phyloP scores from a whole-genome alignment of 768 basidiomycete genomes.

The Austroboletus eburneus region DNA sequence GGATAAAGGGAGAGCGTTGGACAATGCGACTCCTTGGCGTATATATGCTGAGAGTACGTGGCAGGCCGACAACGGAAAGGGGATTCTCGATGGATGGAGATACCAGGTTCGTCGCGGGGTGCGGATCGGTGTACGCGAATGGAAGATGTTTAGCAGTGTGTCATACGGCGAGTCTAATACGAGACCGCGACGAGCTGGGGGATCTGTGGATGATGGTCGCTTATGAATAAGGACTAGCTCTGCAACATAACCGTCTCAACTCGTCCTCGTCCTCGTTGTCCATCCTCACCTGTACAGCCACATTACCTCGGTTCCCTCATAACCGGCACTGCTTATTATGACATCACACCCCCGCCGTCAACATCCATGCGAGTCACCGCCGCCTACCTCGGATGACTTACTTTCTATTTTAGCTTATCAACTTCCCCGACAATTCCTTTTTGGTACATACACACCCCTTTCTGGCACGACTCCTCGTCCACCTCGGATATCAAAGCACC shows the following conservation, averaged over 20 bases:
- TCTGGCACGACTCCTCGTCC: neutral
- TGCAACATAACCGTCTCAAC: neutral
- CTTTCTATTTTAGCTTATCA: neutral
- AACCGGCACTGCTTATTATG: conserved; percentile 5
- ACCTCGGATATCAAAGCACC: neutral
- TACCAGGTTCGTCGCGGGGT: neutral
- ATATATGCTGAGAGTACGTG: conserved; percentile 2
- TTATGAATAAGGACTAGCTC: conserved; percentile 1
- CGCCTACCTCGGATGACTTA: neutral
- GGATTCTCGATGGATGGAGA: conserved; percentile 14
- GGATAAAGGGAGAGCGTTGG: conserved; percentile 1
- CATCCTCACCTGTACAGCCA: conserved; percentile 1
- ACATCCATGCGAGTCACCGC: no score
- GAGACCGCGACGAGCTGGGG: neutral
- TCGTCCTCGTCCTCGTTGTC: neutral
- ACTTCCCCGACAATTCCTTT: neutral
- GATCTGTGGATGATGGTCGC: neutral
- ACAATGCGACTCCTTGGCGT: neutral
- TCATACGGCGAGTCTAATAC: neutral
- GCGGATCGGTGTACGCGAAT: conserved; percentile 11
- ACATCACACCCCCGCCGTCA: neutral
- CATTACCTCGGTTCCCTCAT: neutral
- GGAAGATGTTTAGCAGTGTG: neutral
- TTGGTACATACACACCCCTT: neutral
- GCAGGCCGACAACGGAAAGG: conserved; percentile 3